These are phyloP conservation scores for Podospora comata DNA, from an alignment of 495 filamentous ascomycete species.

Conservation along the genomic window DNA sequence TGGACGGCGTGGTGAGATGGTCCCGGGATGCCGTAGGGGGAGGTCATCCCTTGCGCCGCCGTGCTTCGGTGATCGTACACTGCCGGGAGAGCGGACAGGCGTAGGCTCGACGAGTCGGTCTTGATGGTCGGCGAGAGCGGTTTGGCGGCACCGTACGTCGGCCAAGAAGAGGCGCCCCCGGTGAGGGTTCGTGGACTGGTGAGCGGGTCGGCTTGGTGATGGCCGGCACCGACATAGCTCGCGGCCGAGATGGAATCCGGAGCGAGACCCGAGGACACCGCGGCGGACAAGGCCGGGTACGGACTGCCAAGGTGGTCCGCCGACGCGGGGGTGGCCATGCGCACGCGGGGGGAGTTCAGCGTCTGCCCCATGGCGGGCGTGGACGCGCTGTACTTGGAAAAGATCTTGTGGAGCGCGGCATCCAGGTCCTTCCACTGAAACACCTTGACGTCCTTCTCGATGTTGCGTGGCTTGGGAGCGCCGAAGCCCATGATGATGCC, in stretches of 20 bases:
- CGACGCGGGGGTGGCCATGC: constrained; percentile 19
- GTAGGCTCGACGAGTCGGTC: constrained; percentile 29
- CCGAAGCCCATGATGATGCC: constrained; percentile 98
- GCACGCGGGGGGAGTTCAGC: constrained; percentile 22
- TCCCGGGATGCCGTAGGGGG: constrained; percentile 29
- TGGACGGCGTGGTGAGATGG: constrained; percentile 37
- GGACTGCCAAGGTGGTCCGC: constrained; percentile 36
- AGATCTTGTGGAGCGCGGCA: constrained; percentile 89
- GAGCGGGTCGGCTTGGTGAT: constrained; percentile 43
- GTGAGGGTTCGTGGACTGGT: constrained; percentile 42
- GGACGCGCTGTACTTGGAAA: constrained; percentile 77
- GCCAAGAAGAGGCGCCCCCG: constrained; percentile 38
- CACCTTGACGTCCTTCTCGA: constrained; percentile 98
- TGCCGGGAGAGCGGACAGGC: constrained; percentile 28
- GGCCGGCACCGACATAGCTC: constrained; percentile 30
- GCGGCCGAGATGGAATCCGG: constrained; percentile 18
- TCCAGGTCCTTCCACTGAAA: constrained; percentile 88
- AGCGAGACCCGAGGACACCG: constrained; percentile 22
- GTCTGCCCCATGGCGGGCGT: constrained; percentile 25
- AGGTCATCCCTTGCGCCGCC: constrained; percentile 25
- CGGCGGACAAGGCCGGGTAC: constrained; percentile 40
- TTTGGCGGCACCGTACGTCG: constrained; percentile 31
- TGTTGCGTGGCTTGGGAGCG: constrained; percentile 90
- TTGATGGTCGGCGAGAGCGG: constrained; percentile 43
- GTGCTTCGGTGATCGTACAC: constrained; percentile 34